Conservation (phyloP, 2,329 filamentous ascomycete genomes). For the Exophiala sp. region DNA sequence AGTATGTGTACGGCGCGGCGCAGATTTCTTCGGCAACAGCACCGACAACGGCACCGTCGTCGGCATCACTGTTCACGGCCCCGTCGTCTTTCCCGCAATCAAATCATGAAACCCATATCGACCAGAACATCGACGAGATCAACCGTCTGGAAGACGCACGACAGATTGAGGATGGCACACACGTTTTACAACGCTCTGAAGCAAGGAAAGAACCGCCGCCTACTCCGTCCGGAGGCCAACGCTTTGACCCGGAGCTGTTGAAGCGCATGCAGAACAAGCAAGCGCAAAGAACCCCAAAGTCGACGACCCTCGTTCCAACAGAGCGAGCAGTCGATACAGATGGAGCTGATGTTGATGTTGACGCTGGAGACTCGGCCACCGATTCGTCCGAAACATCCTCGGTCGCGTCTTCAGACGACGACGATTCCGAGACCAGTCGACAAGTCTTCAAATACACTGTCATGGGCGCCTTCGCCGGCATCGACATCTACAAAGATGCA, state of each 20-base stretch:
- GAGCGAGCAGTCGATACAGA: slow-evolving; percentile 3
- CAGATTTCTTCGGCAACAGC: too few relatives aligned
- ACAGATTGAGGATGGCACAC: slow-evolving; percentile 1
- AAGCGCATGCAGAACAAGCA: slow-evolving; percentile 6
- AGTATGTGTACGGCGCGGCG: slow-evolving; percentile 18
- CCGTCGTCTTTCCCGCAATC: not conserved
- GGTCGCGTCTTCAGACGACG: slow-evolving; percentile 1
- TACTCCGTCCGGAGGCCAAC: not conserved
- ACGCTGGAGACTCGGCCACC: slow-evolving; percentile 5
- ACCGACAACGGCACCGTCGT: not conserved
- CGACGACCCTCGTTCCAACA: too few relatives aligned
- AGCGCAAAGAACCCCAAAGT: not conserved
- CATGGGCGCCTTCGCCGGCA: slow-evolving; percentile 11
- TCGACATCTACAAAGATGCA: slow-evolving; percentile 14
- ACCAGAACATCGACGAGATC: slow-evolving; percentile 12
- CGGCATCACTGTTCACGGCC: not conserved
- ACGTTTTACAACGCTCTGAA: not conserved
- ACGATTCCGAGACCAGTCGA: slow-evolving; percentile 5
- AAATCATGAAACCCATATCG: not conserved
- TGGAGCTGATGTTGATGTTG: slow-evolving; percentile 2
- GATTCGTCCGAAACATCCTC: not conserved
- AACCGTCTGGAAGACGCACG: slow-evolving; percentile 14
- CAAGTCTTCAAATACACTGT: slow-evolving; percentile 19
- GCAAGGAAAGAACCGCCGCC: not conserved
- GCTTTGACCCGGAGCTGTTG: slow-evolving; percentile 8